These are phyloP conservation scores for Kodamaea nitidulidarum DNA, from an alignment of 805 yeast species.

Conservation along the genomic window DNA sequence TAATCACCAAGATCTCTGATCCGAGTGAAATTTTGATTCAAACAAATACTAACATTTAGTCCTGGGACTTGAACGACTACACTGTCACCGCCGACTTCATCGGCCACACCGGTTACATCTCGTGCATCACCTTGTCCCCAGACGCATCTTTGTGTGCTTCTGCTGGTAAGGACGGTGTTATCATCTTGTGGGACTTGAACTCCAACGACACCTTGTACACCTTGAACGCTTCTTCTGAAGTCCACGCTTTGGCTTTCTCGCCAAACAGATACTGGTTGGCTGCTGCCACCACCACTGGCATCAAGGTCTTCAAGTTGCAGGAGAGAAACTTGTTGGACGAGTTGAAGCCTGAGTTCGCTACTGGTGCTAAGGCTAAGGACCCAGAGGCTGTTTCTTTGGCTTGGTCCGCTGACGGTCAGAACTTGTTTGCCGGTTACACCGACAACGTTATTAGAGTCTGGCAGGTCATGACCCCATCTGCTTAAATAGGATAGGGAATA, in stretches of 20 bases:
- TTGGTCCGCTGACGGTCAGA: conserved; percentile 99
- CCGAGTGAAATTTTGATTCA: background rate
- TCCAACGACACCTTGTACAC: conserved; percentile 84
- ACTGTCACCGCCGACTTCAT: conserved; percentile 90
- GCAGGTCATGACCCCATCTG: conserved; percentile 95
- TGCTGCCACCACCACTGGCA: conserved; percentile 97
- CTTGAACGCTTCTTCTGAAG: conserved; percentile 92
- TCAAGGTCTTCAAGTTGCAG: conserved; percentile 97
- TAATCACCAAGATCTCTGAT: conserved; percentile 99
- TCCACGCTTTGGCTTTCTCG: conserved; percentile 97
- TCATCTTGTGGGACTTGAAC: conserved; percentile 97
- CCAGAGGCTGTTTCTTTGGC: conserved; percentile 97
- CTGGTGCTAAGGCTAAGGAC: conserved; percentile 85
- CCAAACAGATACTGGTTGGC: conserved; percentile 99
- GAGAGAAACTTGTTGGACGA: conserved; percentile 92
- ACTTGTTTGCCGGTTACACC: conserved; percentile 99
- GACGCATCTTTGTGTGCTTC: conserved; percentile 99
- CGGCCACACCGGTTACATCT: conserved; percentile 99
- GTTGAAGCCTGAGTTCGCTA: conserved; percentile 95
- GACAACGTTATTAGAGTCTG: conserved; percentile 99
- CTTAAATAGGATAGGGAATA: conserved; percentile 23
- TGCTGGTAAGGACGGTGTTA: conserved; percentile 99
- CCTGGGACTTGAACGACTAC: conserved; percentile 89
- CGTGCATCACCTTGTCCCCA: conserved; percentile 96
- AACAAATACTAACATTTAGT: conserved; percentile 57